Evolutionary conservation across 106 monocot species (phyloP), one percentile per base, ranked within the genome.

Genomic region (Dioscorea alata): DNA sequence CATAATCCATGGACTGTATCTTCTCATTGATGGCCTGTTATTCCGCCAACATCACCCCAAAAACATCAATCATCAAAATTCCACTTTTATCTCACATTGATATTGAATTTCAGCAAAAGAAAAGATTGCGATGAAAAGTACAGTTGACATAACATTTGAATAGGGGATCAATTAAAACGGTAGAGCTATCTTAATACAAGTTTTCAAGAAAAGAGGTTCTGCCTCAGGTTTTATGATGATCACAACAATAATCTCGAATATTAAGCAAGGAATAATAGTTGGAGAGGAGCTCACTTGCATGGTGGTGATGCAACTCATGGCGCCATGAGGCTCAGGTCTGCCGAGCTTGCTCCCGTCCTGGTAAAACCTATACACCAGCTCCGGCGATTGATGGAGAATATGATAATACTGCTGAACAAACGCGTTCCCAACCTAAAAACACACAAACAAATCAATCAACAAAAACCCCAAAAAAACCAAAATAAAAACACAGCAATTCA

Each of bases 401-500:
- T 77, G 79, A 61, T 93, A 93, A 59, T 93, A 93, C 78, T 93
- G 93, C 42, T 82, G 86, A 18, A 89, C 89, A 53, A 93, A 93
- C 24, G 82, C 82, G 63, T 82, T 80, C 13, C 86, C 93, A 2
- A 93, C 84, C 93, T 93, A 65, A 57, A 16, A 56, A 23, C 34
- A 59, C 33, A 13, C 9, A 14, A 19, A 60, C 42, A 42, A 49
- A 63, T 60, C 6, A 23, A 42, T 32, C 50, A 69, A 61, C 42
- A 18, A 68, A 54, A 13, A 15, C 54, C 49, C 16, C 58, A 21
- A 74, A 8, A 32, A 24, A 17, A 62, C 18, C 23, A 34, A 4
- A 66, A 49, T 17, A 0, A 66, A 19, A 48, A n/a, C 7, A 48
- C 2, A 49, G 17, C 19, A 65, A 48, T 42, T 21, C 18, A 32